Percentiles rank a stretch among this genome's conserved stretches.
These are phyloP conservation scores for Phyllosticta citrichinensis DNA, from an alignment of 2,329 filamentous ascomycete genomes.

Conservation along the genomic window DNA sequence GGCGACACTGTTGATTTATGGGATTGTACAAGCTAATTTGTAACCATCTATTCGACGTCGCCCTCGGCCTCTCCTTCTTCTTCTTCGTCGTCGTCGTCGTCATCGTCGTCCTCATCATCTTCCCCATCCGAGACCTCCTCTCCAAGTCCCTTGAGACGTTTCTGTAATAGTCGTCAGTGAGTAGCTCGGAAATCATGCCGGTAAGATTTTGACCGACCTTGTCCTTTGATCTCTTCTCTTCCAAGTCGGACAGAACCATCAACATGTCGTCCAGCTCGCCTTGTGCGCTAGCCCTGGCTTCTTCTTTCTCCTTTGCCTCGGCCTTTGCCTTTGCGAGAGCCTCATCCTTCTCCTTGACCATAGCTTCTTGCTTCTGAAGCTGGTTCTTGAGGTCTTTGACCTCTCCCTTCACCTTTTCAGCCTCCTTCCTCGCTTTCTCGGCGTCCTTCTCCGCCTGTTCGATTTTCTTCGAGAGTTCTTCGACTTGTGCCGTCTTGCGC, in stretches of 20 bases:
- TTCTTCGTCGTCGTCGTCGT: constrained; percentile 39
- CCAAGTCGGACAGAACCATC: constrained; percentile 37
- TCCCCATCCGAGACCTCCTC: constrained; percentile 34
- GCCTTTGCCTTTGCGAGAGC: constrained; percentile 12
- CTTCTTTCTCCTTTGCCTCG: constrained; percentile 29
- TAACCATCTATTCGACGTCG: neutral
- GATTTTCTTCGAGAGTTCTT: constrained; percentile 11
- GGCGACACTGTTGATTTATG: neutral
- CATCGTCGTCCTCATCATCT: constrained; percentile 28
- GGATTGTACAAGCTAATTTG: neutral
- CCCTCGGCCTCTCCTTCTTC: neutral
- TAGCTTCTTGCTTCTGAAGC: constrained; percentile 8
- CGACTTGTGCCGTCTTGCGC: constrained; percentile 5
- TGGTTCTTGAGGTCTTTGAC: constrained; percentile 12
- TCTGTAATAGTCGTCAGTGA: constrained; percentile 22
- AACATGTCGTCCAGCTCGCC: constrained; percentile 40
- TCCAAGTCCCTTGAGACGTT: constrained; percentile 37
- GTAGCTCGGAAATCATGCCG: neutral
- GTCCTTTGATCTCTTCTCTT: constrained; percentile 33
- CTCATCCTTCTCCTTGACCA: neutral
- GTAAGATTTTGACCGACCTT: constrained; percentile 19
- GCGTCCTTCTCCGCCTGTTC: constrained; percentile 8
- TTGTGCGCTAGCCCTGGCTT: constrained; percentile 24
- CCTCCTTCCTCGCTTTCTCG: neutral
- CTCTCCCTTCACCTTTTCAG: constrained; percentile 12